Base-by-base conservation (phyloP, 164 flowering plant genomes). In the Chimonanthus praecox region DNA sequence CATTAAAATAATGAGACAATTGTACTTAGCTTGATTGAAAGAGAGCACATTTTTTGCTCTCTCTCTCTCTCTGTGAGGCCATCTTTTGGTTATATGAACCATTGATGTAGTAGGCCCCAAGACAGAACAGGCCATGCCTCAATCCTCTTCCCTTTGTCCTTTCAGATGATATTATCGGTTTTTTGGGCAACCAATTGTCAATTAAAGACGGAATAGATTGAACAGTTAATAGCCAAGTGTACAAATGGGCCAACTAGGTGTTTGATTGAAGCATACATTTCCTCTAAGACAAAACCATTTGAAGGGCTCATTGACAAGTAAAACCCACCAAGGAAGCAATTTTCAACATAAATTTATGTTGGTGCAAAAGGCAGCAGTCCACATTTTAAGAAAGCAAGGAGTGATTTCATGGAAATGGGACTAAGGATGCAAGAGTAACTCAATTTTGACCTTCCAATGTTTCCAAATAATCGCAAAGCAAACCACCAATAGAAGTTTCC, bases 381-480 rank as follows among this genome's bases (percentile, higher is more conserved):
- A 71, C 20, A 54, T 54, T 54, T 11, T 54, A 8, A 13, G 60
- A 54, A 54, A 21, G 49, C 58, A 45, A 49, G 10, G 43, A 33
- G 49, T 64, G 20, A 6, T 3, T 15, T 44, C n/a, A 69, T 15
- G n/a, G 4, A 18, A 50, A 15, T 49, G 4, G 60, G 7, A 48
- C 18, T 7, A 69, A 69, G 18, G 45, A 69, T 6, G 47, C 47
- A 47, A 11, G 49, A 67, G 33, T 43, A 43, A 11, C 72, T 20
- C 3, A 49, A 49, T 6, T 16, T 18, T 44, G 49, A 92, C 99
- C 94, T 80, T 84, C 72, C 85, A 85, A 85, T 95, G 99, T 80
- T 76, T 87, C 89, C 89, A 95, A 68, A 74, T 79, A 61, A 91
- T 80, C 7, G 64, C 78, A 75, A 88, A 69, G 79, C 91, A 87